Percentiles rank a stretch among this genome's conserved stretches.
Conservation (phyloP, 441 rosid genomes). For the Pelargonium cotyledonis region DNA sequence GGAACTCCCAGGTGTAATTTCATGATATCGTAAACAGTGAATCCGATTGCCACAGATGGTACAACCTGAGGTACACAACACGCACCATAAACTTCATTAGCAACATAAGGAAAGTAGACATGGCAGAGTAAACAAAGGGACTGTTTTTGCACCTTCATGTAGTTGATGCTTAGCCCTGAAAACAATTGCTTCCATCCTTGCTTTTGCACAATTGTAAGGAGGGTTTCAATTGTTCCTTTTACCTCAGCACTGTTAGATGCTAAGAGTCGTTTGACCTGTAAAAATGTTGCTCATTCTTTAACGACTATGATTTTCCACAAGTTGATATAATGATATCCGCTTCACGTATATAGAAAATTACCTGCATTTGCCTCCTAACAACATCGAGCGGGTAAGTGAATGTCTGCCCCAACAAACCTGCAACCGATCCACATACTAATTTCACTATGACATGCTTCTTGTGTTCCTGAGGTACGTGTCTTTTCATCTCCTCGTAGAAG, state of each 20-base stretch:
- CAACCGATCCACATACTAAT: constrained; percentile 74
- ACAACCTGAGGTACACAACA: constrained; percentile 47
- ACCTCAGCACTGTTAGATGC: constrained; percentile 38
- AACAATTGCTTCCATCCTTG: constrained; percentile 95
- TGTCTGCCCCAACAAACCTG: constrained; percentile 86
- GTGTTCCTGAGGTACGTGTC: constrained; percentile 66
- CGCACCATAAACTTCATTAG: not conserved
- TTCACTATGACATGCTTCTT: constrained; percentile 64
- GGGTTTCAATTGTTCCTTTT: constrained; percentile 69
- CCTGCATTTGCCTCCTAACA: constrained; percentile 98
- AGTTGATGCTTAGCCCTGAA: constrained; percentile 87
- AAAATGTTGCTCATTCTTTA: constrained; percentile 13
- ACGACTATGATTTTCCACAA: not conserved
- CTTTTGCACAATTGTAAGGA: constrained; percentile 45
- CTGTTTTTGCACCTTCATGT: constrained; percentile 52
- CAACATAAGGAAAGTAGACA: not conserved
- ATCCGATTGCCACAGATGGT: constrained; percentile 87
- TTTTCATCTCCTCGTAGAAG: constrained; percentile 92
- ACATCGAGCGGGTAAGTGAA: constrained; percentile 94
- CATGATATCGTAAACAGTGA: constrained; percentile 82
- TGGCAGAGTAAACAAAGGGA: not conserved
- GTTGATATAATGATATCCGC: not conserved
- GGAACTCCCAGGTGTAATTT: constrained; percentile 75
- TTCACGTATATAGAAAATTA: constrained; percentile 16
- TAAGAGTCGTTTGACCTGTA: constrained; percentile 64